These are phyloP conservation scores for Afroboletus lepidellus DNA, from an alignment of 1,284 basidiomycete genomes.

Conservation along the genomic window DNA sequence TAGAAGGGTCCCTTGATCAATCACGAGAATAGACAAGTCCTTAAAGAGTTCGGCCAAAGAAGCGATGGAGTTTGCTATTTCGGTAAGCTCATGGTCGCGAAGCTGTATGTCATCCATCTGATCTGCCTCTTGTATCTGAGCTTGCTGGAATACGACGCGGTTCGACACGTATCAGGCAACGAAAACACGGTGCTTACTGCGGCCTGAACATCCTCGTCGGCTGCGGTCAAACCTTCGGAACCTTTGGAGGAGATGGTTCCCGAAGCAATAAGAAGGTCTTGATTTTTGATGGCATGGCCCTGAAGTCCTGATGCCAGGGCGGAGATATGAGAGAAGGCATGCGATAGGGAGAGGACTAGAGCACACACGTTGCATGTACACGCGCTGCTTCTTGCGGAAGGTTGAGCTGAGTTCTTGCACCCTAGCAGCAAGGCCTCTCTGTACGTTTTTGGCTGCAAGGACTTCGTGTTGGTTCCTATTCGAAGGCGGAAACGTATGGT, in stretches of 20 bases:
- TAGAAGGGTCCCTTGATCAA: constrained; percentile 96
- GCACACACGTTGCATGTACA: constrained; percentile 93
- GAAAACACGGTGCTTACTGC: constrained; percentile 43
- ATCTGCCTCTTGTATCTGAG: constrained; percentile 39
- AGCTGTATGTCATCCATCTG: constrained; percentile 53
- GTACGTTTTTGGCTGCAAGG: constrained; percentile 91
- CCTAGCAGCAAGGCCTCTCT: constrained; percentile 91
- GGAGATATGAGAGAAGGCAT: constrained; percentile 18
- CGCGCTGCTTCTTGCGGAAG: constrained; percentile 97
- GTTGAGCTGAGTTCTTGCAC: constrained; percentile 89
- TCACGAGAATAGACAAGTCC: constrained; percentile 89
- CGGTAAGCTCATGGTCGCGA: constrained; percentile 79
- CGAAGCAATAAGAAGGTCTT: constrained; percentile 84
- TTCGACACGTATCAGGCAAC: constrained; percentile 17
- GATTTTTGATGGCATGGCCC: constrained; percentile 93
- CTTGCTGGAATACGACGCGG: constrained; percentile 31
- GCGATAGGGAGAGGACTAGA: neutral
- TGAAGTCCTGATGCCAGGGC: constrained; percentile 67
- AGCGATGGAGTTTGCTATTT: constrained; percentile 91
- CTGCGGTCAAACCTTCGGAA: constrained; percentile 74
- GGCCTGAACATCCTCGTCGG: constrained; percentile 84
- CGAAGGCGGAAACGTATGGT: constrained; percentile 53
- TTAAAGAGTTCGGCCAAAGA: constrained; percentile 95
- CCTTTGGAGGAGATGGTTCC: constrained; percentile 81
- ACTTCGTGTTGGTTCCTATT: constrained; percentile 53